Evolutionary conservation across 257 asterid genomes (phyloP), one percentile per base, ranked within the genome.

Genomic region (Mentha longifolia): DNA sequence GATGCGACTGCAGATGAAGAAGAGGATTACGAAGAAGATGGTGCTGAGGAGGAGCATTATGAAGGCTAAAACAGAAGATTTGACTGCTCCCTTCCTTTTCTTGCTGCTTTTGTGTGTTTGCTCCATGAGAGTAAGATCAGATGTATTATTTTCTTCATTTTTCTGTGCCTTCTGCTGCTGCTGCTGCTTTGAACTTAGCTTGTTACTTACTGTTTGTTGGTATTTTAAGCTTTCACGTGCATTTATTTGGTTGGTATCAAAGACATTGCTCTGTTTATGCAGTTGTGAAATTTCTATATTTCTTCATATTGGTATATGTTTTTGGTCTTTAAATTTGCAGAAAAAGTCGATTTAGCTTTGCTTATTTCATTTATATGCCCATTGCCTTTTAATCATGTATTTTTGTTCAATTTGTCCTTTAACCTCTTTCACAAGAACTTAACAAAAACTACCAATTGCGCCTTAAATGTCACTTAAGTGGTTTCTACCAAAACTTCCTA

Each of bases 1-100:
- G 97, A 88, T 65, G 97, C 97, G 6, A 91, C 97, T 20, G 97
- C 96, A 0, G 97, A 90, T 13, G 93, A 91, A 0, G 97, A 88
- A 12, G 96, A 86, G 12, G 94, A 87, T 0, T 84, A 79, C 25
- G 95, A 87, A 0, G 93, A 87, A 0, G 92, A 74, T 8, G 90
- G 52, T 3, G 83, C 9, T 6, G 90, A 83, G 9, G 83, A 80
- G 59, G 83, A 77, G 66, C 76, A 78, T 3, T 81, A 77, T 19
- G 89, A 89, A 11, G 42, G n/a, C 31, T 80, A 55, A 78, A 61
- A 17, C 19, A 25, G 61, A 12, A 11, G 14, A 1, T n/a, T 35
- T 17, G 25, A 2, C 5, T 16, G 12, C 28, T 30, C 15, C 15
- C 6, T 42, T 7, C 11, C 5, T 54, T 9, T 20, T 31, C 5